phyloP scores from a whole-genome alignment of 2,329 filamentous ascomycete species.

The Penicillium oxalicum region DNA sequence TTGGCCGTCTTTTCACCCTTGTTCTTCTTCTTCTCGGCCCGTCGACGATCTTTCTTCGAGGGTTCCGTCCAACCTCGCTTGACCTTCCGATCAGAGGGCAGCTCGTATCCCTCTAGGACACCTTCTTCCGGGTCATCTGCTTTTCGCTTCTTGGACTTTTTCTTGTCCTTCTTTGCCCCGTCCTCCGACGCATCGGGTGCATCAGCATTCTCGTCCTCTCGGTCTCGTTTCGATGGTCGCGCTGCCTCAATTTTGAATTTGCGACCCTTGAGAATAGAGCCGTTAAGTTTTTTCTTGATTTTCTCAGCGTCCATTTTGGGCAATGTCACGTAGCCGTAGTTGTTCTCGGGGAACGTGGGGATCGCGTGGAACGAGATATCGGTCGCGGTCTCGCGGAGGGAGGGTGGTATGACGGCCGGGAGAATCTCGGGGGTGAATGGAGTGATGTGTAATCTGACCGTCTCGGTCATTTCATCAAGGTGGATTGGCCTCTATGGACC shows the following conservation, averaged over 20 bases:
- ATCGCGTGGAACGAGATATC: constrained; percentile 85
- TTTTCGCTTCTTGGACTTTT: constrained; percentile 47
- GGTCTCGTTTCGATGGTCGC: constrained; percentile 54
- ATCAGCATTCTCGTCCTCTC: constrained; percentile 34
- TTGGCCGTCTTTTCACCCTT: constrained; percentile 54
- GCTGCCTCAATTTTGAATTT: constrained; percentile 85
- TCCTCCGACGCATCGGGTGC: constrained; percentile 32
- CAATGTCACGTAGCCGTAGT: constrained; percentile 84
- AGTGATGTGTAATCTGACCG: constrained; percentile 71
- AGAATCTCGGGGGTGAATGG: constrained; percentile 74
- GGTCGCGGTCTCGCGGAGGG: constrained; percentile 59
- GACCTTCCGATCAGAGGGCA: constrained; percentile 69
- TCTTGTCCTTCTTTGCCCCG: constrained; percentile 39
- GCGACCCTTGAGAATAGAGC: constrained; percentile 71
- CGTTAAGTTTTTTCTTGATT: constrained; percentile 84
- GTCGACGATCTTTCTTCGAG: constrained; percentile 41
- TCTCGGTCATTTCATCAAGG: constrained; percentile 27
- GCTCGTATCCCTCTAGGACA: constrained; percentile 61
- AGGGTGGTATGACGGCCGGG: constrained; percentile 63
- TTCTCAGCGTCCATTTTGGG: constrained; percentile 80
- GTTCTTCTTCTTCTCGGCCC: constrained; percentile 46
- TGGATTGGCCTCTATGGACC: neutral
- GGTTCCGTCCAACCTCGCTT: constrained; percentile 86
- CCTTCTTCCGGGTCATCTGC: constrained; percentile 41
- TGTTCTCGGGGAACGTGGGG: constrained; percentile 81